Percentiles rank a stretch among this genome's conserved stretches.
These are phyloP conservation scores for Ogataea degrootiae DNA, from an alignment of 805 yeast species.

Conservation along the genomic window DNA sequence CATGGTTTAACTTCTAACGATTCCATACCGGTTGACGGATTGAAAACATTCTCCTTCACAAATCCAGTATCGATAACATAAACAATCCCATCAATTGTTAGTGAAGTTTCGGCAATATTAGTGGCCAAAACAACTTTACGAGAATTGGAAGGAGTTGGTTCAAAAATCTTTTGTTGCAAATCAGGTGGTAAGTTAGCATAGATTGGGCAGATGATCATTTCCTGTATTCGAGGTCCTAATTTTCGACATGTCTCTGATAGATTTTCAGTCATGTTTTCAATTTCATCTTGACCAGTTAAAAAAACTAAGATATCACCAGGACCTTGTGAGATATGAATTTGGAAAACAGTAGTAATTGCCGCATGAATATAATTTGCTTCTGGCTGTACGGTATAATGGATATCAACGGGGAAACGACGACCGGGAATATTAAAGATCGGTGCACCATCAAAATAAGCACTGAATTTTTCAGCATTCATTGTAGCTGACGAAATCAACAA, in stretches of 20 bases:
- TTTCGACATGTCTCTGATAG: constrained; percentile 59
- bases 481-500: constrained; percentile 91
- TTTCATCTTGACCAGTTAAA: constrained; percentile 95
- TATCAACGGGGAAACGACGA: constrained; percentile 85
- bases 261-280: constrained; percentile 74
- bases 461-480: constrained; percentile 82
- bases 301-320: constrained; percentile 88
- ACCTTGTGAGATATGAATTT: constrained; percentile 68
- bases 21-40: constrained; percentile 85
- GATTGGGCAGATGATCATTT: constrained; percentile 74
- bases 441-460: constrained; percentile 73
- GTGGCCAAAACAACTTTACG: constrained; percentile 92
- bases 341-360: constrained; percentile 80
- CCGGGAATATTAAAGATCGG: constrained; percentile 92
- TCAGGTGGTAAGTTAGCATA: constrained; percentile 90
- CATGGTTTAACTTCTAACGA: constrained; percentile 82
- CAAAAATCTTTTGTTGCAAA: constrained; percentile 74
- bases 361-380: constrained; percentile 90
- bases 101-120: constrained; percentile 94
- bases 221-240: constrained; percentile 56
- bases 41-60: constrained; percentile 86
- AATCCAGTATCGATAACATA: constrained; percentile 95
- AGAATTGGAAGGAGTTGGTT: constrained; percentile 73
- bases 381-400: constrained; percentile 78
- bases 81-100: constrained; percentile 93